These are phyloP conservation scores for Rhizopogon vulgaris DNA, from an alignment of 768 basidiomycete genomes.

Conservation along the genomic window DNA sequence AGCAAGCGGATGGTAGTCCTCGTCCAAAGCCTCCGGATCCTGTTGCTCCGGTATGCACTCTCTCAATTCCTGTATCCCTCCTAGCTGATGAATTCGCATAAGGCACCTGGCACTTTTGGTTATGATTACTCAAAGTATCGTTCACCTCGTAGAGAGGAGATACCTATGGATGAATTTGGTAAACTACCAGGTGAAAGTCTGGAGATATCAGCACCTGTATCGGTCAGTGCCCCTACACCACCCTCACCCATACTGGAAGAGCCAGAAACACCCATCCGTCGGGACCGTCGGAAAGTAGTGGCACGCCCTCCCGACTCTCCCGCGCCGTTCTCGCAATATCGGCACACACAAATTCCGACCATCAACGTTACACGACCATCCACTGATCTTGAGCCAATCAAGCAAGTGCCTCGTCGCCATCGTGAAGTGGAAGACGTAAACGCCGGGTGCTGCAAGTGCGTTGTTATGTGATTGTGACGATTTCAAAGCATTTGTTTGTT, in stretches of 20 bases:
- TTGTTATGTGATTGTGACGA: conserved; percentile 63
- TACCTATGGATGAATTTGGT: conserved; percentile 68
- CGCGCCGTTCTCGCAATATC: conserved; percentile 61
- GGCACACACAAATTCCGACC: conserved; percentile 21
- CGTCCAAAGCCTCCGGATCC: conserved; percentile 39
- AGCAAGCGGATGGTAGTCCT: conserved; percentile 63
- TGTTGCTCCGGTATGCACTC: conserved; percentile 1
- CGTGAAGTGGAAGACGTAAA: conserved; percentile 41
- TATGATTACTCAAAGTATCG: conserved; percentile 71
- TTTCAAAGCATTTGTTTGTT: conserved; percentile 16
- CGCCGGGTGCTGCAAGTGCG: conserved; percentile 74
- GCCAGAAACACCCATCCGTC: conserved; percentile 23
- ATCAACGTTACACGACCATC: conserved; percentile 26
- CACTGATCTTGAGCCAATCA: conserved; percentile 19
- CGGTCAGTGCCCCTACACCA: conserved; percentile 8
- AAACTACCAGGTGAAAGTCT: conserved; percentile 20
- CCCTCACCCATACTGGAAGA: conserved; percentile 21
- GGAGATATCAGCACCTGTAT: conserved; percentile 14
- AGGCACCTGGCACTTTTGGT: conserved; percentile 84
- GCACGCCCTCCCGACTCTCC: conserved; percentile 42
- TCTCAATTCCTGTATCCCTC: background rate
- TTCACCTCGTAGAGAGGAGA: conserved; percentile 38
- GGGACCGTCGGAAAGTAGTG: conserved; percentile 8
- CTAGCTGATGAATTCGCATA: conserved; percentile 4
- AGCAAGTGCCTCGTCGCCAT: conserved; percentile 15